Percentiles rank a stretch among this genome's conserved stretches.
These are phyloP conservation scores for Pelargonium hybrid DNA, from an alignment of 441 rosid species.

Conservation along the genomic window DNA sequence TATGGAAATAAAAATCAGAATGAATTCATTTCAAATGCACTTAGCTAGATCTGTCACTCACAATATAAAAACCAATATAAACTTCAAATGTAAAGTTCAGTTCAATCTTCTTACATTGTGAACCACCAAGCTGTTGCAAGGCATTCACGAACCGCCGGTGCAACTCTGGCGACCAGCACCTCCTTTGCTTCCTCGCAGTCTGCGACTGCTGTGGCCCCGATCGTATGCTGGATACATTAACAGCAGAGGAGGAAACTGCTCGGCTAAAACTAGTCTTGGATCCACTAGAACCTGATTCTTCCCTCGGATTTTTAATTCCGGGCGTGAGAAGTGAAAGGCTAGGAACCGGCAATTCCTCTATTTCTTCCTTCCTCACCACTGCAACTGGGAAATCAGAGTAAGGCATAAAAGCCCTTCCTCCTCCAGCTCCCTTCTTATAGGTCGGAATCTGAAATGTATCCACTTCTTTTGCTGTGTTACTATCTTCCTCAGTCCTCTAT, in stretches of 20 bases:
- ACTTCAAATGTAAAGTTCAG: not conserved
- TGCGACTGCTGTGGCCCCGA: constrained; percentile 39
- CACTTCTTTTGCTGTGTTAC: constrained; percentile 13
- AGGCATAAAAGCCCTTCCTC: constrained; percentile 29
- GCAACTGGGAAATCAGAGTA: constrained; percentile 21
- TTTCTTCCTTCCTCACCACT: constrained; percentile 28
- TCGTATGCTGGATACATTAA: constrained; percentile 28
- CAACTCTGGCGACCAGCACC: constrained; percentile 91
- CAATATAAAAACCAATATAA: not conserved
- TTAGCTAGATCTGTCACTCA: no score
- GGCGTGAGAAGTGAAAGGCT: constrained; percentile 47
- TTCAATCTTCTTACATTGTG: constrained; percentile 45
- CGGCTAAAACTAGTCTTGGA: constrained; percentile 37
- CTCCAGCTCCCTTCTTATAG: constrained; percentile 22
- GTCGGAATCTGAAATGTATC: constrained; percentile 27
- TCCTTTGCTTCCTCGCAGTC: constrained; percentile 69
- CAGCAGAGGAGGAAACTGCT: constrained; percentile 35
- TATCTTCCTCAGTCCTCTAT: constrained; percentile 34
- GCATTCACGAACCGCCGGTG: constrained; percentile 79
- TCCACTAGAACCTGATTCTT: constrained; percentile 37
- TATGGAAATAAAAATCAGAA: not conserved
- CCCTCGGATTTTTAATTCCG: constrained; percentile 41
- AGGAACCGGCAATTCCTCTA: constrained; percentile 33
- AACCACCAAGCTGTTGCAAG: constrained; percentile 82
- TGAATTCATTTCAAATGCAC: not conserved